These are phyloP conservation scores for Serendipita sp. DNA, from an alignment of 768 basidiomycete species.

Conservation along the genomic window DNA sequence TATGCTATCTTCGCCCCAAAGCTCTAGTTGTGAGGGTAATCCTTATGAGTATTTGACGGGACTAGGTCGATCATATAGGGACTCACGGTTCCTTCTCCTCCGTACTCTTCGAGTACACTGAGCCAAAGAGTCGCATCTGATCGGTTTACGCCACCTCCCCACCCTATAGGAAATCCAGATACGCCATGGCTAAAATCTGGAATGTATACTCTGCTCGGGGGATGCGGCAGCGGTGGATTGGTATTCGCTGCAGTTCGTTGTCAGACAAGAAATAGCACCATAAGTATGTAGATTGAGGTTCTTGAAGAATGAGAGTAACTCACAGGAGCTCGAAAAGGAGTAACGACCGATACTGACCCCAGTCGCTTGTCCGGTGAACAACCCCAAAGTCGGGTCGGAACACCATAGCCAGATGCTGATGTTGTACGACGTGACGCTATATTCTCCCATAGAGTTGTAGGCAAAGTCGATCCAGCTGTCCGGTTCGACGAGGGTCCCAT, in stretches of 20 bases:
- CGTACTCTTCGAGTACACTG: conserved; percentile 3
- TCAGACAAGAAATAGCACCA: too few relatives aligned
- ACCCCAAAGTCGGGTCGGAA: conserved; percentile 15
- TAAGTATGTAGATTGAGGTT: not conserved
- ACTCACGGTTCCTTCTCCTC: not conserved
- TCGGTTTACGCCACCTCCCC: not conserved
- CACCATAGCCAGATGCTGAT: conserved; percentile 30
- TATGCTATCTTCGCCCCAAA: not conserved
- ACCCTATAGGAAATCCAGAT: not conserved
- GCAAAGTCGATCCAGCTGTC: conserved; percentile 27
- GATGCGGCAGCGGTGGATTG: not conserved
- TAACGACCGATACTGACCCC: conserved; percentile 32
- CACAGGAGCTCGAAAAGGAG: conserved; percentile 13
- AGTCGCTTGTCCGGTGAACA: conserved; percentile 19
- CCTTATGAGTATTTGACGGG: too few relatives aligned
- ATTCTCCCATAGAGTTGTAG: conserved; percentile 28
- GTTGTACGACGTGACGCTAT: conserved; percentile 27
- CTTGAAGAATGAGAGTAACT: not conserved
- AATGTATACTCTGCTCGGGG: not conserved
- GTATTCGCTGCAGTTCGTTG: not conserved
- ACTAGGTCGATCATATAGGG: not conserved
- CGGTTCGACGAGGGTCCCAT: conserved; percentile 26
- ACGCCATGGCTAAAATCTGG: conserved; percentile 1
- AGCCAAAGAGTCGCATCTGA: not conserved
- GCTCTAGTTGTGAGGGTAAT: too few relatives aligned